Evolutionary conservation across 2,329 filamentous ascomycete species (phyloP).

Genomic region (Fusarium acutatum): DNA sequence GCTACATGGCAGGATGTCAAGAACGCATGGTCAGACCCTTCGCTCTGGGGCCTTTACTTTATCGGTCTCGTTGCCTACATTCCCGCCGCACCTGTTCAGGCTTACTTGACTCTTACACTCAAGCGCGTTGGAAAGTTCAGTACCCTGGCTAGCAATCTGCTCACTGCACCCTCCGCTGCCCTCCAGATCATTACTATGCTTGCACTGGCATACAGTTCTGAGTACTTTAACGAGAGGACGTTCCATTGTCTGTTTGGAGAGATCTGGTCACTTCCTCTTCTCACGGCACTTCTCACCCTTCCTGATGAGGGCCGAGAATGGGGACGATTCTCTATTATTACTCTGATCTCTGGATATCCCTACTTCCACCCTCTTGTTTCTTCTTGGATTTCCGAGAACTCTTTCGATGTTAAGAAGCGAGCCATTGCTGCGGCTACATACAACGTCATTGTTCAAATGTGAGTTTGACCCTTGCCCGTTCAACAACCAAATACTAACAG

Average conservation of each 20-base stretch:
- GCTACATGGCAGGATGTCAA: conserved; percentile 54
- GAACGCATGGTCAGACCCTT: conserved; percentile 54
- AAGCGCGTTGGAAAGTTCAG: conserved; percentile 62
- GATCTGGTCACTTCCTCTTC: conserved; percentile 60
- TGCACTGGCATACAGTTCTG: conserved; percentile 61
- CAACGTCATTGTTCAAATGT: conserved; percentile 58
- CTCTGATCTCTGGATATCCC: conserved; percentile 63
- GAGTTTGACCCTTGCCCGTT: background rate
- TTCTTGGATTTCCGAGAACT: conserved; percentile 60
- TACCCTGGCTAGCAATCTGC: conserved; percentile 68
- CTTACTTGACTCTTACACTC: conserved; percentile 65
- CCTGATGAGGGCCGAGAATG: conserved; percentile 59
- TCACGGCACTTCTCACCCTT: conserved; percentile 60
- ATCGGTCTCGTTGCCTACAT: conserved; percentile 60
- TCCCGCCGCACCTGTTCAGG: conserved; percentile 55
- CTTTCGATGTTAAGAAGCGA: conserved; percentile 59
- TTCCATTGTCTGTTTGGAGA: conserved; percentile 62
- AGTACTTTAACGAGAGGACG: conserved; percentile 63
- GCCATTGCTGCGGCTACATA: conserved; percentile 58
- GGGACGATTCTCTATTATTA: conserved; percentile 60
- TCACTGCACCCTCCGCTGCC: conserved; percentile 67
- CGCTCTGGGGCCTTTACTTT: conserved; percentile 60
- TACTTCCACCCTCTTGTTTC: conserved; percentile 66
- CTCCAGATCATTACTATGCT: conserved; percentile 67
- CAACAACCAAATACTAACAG: background rate